Evolutionary conservation across 768 basidiomycete genomes (phyloP).

Genomic region (Pisolithus microcarpus): DNA sequence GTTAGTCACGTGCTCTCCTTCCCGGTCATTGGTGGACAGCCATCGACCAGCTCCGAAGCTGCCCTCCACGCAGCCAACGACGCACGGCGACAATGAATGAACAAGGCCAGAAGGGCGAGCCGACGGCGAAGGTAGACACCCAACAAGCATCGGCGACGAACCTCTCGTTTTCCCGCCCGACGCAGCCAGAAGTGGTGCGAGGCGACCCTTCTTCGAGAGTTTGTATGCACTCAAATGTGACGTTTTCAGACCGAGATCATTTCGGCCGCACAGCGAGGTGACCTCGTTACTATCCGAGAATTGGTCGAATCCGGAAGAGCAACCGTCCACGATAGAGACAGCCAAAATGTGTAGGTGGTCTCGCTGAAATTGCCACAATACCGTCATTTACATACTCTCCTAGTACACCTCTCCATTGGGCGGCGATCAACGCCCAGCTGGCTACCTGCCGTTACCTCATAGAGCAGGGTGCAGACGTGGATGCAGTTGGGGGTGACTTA

Average conservation of each 20-base stretch:
- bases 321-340: conserved; percentile 71
- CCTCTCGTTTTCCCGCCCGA: conserved; percentile 16
- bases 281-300: conserved; percentile 53
- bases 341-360: conserved; percentile 61
- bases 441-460: conserved; percentile 79
- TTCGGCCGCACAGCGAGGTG: conserved; percentile 82
- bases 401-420: conserved; percentile 91
- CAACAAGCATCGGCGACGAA: conserved; percentile 25
- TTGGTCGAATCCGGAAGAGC: conserved; percentile 69
- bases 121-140: conserved; percentile 21
- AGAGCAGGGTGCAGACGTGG: conserved; percentile 91
- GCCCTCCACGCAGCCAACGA: conserved; percentile 10
- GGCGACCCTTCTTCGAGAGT: background rate
- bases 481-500: conserved; percentile 90
- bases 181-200: conserved; percentile 16
- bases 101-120: conserved; percentile 19
- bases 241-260: conserved; percentile 56
- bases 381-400: background rate
- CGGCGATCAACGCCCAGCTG: conserved; percentile 94
- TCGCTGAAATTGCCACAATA: background rate
- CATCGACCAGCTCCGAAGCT: conserved; percentile 4
- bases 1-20: conserved; percentile 7
- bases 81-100: conserved; percentile 25
- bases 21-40: background rate
- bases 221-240: background rate